These are phyloP conservation scores for Globisporangium orthogonon DNA, from an alignment of 352 stramenopile species.

Conservation along the genomic window DNA sequence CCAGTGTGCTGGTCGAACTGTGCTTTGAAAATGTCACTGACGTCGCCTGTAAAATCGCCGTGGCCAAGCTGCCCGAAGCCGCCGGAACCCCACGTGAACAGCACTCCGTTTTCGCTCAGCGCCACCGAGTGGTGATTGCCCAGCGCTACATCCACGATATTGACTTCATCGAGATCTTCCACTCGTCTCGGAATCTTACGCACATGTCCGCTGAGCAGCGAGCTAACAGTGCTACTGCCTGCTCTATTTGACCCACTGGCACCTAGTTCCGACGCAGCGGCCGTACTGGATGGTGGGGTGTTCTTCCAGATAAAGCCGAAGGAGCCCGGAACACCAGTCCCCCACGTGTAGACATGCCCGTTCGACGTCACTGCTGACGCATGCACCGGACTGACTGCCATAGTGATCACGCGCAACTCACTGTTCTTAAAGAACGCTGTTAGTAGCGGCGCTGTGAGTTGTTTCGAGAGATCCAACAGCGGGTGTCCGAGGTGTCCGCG, in stretches of 20 bases:
- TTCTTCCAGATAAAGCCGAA: slow-evolving; percentile 48
- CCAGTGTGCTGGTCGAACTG: slow-evolving; percentile 68
- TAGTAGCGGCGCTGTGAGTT: slow-evolving; percentile 36
- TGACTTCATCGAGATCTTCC: slow-evolving; percentile 59
- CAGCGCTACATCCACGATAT: slow-evolving; percentile 34
- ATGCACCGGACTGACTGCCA: slow-evolving; percentile 45
- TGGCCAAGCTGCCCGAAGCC: slow-evolving; percentile 69
- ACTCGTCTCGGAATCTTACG: slow-evolving; percentile 41
- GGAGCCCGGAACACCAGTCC: slow-evolving; percentile 46
- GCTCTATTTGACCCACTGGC: not conserved
- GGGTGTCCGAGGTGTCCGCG: slow-evolving; percentile 49
- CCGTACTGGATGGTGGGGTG: not conserved
- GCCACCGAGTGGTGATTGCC: slow-evolving; percentile 69
- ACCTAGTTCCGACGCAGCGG: not conserved
- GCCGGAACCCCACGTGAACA: slow-evolving; percentile 72
- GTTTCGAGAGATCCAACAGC: slow-evolving; percentile 28
- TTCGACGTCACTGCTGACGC: slow-evolving; percentile 55
- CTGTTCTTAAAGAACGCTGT: slow-evolving; percentile 65
- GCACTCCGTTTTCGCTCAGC: slow-evolving; percentile 37
- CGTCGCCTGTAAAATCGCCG: slow-evolving; percentile 37
- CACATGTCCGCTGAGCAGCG: slow-evolving; percentile 11
- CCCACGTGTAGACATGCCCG: slow-evolving; percentile 69
- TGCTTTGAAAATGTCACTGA: slow-evolving; percentile 49
- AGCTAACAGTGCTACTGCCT: not conserved
- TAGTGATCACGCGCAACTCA: slow-evolving; percentile 45